phyloP scores from a whole-genome alignment of 2,329 filamentous ascomycete species.

The Aspergillus jensenii region DNA sequence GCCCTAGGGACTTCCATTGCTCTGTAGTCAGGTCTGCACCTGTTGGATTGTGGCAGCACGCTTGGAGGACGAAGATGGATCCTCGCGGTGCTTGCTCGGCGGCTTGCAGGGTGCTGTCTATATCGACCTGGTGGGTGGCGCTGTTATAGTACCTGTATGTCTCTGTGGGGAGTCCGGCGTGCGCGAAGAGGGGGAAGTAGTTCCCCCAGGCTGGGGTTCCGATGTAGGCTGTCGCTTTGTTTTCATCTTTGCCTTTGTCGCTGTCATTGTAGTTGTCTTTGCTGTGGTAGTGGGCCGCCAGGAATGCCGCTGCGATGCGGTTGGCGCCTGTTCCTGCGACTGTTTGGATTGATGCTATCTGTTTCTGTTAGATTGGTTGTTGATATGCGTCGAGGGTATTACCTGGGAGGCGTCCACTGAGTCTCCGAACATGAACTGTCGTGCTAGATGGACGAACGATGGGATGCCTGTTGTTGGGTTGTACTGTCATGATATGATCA shows the following conservation, averaged over 20 bases:
- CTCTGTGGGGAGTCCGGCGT: slow-evolving; percentile 8
- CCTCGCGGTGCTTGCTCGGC: slow-evolving; percentile 45
- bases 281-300: slow-evolving; percentile 58
- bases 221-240: slow-evolving; percentile 62
- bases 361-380: not conserved
- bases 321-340: slow-evolving; percentile 92
- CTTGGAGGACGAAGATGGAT: slow-evolving; percentile 82
- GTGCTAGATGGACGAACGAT: not conserved
- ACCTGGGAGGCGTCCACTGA: not conserved
- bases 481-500: not conserved
- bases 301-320: slow-evolving; percentile 82
- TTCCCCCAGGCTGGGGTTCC: slow-evolving; percentile 93
- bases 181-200: slow-evolving; percentile 81
- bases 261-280: not conserved
- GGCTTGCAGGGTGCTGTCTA: not conserved
- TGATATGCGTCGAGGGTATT: not conserved
- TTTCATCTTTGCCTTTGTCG: too few species aligned
- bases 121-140: not conserved
- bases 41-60: slow-evolving; percentile 94
- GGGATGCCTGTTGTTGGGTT: not conserved
- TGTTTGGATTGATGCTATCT: slow-evolving; percentile 72
- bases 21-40: slow-evolving; percentile 81
- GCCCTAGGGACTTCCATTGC: slow-evolving; percentile 81
- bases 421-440: not conserved
- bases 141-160: slow-evolving; percentile 1